A percentile compares a stretch with the other conserved stretches of the same genome.
phyloP scores from a whole-genome alignment of 352 stramenopile genomes.

The Nothophytophthora sp. region DNA sequence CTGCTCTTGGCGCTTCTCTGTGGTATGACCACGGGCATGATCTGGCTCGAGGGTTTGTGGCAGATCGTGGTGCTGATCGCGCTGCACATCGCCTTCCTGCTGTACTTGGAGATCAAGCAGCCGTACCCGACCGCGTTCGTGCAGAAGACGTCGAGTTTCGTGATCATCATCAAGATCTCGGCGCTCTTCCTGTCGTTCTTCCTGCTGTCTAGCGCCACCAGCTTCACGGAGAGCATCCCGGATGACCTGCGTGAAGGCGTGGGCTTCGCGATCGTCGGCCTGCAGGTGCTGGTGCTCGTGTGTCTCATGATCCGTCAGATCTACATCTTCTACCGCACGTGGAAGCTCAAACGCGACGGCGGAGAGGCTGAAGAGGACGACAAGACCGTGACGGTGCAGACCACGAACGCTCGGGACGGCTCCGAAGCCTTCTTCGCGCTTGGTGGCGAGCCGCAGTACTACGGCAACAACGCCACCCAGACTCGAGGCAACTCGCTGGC shows the following conservation, averaged over 20 bases:
- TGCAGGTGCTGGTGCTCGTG: slow-evolving; percentile 81
- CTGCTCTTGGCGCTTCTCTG: slow-evolving; percentile 73
- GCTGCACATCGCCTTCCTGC: slow-evolving; percentile 78
- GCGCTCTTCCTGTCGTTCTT: slow-evolving; percentile 83
- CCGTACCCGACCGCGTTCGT: slow-evolving; percentile 82
- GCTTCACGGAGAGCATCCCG: slow-evolving; percentile 66
- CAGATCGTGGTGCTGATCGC: slow-evolving; percentile 78
- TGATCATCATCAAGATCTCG: slow-evolving; percentile 91
- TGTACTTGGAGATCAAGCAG: slow-evolving; percentile 85
- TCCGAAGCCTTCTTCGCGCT: slow-evolving; percentile 54
- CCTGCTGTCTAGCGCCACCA: slow-evolving; percentile 69
- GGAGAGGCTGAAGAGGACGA: slow-evolving; percentile 37
- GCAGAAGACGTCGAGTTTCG: slow-evolving; percentile 85
- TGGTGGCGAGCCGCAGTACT: slow-evolving; percentile 35
- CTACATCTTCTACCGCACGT: slow-evolving; percentile 89
- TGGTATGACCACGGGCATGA: slow-evolving; percentile 81
- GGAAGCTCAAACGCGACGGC: slow-evolving; percentile 71
- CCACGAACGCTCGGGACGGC: slow-evolving; percentile 49
- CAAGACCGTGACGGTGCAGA: slow-evolving; percentile 56
- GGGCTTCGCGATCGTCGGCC: slow-evolving; percentile 77
- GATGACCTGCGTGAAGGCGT: slow-evolving; percentile 75
- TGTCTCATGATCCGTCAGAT: slow-evolving; percentile 83
- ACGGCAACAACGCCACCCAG: slow-evolving; percentile 29
- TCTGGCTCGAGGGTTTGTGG: slow-evolving; percentile 72
- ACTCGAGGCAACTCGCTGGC: slow-evolving; percentile 30